Evolutionary conservation across 2,329 filamentous ascomycete species (phyloP).

Genomic region (Beauveria asiatica): DNA sequence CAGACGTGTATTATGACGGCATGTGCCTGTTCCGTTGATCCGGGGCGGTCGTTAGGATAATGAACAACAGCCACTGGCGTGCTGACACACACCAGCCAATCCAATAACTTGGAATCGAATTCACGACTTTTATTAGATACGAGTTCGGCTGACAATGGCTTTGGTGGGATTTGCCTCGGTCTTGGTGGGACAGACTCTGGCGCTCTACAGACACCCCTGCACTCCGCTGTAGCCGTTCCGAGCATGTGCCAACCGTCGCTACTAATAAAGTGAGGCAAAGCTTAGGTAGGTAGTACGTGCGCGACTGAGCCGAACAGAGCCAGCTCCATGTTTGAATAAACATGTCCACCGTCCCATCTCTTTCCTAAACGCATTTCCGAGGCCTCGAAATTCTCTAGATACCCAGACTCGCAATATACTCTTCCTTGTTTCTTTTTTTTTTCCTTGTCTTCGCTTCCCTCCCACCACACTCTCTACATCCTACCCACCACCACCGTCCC

Average conservation of each 20-base stretch:
- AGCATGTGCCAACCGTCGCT: slow-evolving; percentile 1
- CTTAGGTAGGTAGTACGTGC: not conserved
- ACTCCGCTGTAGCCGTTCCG: not conserved
- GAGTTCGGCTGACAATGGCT: not conserved
- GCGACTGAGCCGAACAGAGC: not conserved
- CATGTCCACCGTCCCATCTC: not conserved
- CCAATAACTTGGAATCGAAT: not conserved
- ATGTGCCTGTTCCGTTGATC: slow-evolving; percentile 8
- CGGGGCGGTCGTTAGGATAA: not conserved
- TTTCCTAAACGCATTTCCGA: not conserved
- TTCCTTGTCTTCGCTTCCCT: not conserved
- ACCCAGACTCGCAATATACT: not conserved
- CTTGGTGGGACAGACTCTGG: not conserved
- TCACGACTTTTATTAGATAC: too few relatives aligned
- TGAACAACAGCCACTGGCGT: not conserved
- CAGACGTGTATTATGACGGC: not conserved
- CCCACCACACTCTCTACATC: not conserved
- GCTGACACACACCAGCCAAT: not conserved
- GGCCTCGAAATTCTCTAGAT: not conserved
- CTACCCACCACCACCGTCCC: not conserved
- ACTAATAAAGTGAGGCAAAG: not conserved
- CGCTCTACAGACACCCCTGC: not conserved
- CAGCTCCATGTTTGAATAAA: slow-evolving; percentile 1
- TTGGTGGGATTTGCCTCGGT: slow-evolving; percentile 2
- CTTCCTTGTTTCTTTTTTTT: not conserved